These are phyloP conservation scores for Myxozyma lipomycoides DNA, from an alignment of 805 yeast genomes.

Conservation along the genomic window DNA sequence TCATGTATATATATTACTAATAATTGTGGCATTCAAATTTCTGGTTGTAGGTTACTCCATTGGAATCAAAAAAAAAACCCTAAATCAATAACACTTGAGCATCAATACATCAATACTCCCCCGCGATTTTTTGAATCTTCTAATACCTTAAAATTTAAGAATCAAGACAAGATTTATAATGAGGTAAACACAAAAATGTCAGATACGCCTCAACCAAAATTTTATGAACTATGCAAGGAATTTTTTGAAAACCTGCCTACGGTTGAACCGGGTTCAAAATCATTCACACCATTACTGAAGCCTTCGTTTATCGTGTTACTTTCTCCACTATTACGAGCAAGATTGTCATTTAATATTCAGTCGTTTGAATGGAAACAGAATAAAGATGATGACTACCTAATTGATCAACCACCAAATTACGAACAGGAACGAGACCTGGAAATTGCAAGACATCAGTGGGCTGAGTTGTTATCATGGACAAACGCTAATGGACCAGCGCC, in stretches of 20 bases:
- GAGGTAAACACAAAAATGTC: too few species aligned
- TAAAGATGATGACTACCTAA: neutral
- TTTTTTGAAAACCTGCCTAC: neutral
- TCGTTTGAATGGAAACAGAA: neutral
- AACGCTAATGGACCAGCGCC: neutral
- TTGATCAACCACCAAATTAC: neutral
- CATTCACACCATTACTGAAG: constrained; percentile 2
- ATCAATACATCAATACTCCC: too few species aligned
- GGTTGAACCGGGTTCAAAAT: neutral
- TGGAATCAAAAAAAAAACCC: too few species aligned
- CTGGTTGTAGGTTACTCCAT: too few species aligned
- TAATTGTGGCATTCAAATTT: too few species aligned
- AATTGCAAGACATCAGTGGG: constrained; percentile 12
- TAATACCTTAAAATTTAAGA: too few species aligned
- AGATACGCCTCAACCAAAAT: neutral
- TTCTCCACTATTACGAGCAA: constrained; percentile 20
- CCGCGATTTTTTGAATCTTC: too few species aligned
- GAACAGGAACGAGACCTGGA: constrained; percentile 1
- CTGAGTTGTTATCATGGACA: constrained; percentile 18
- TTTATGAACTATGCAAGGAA: neutral
- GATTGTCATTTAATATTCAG: constrained; percentile 14
- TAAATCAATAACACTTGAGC: too few species aligned
- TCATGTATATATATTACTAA: too few species aligned
- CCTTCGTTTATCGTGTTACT: constrained; percentile 9
- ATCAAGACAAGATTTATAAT: too few species aligned